Evolutionary conservation across 345 rosid species (phyloP).

Genomic region (Trapa incisa): DNA sequence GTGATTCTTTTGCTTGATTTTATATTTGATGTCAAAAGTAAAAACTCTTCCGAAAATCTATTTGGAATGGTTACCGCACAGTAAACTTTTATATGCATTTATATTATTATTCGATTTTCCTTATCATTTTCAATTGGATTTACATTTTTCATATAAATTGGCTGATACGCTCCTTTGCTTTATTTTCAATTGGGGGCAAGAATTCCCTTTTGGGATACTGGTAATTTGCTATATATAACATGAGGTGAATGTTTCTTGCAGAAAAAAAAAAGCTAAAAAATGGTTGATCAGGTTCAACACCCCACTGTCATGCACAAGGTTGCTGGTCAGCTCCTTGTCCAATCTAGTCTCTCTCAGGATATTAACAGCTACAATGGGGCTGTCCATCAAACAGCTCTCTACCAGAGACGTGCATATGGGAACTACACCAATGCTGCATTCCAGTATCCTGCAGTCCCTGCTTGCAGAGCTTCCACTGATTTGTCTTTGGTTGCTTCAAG

Average conservation of each 20-base stretch:
- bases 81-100: no score
- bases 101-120: not conserved
- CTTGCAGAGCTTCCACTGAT: conserved; percentile 19
- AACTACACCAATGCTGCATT: conserved; percentile 8
- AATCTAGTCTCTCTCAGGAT: conserved; percentile 33
- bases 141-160: no score
- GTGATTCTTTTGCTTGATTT: no score
- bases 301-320: conserved; percentile 57
- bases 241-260: conserved; percentile 10
- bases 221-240: no score
- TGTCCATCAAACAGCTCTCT: conserved; percentile 35
- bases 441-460: not conserved
- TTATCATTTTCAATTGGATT: no score
- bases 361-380: conserved; percentile 23
- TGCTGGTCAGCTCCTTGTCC: conserved; percentile 47
- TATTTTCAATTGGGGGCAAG: no score
- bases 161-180: no score
- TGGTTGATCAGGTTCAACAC: conserved; percentile 74
- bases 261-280: conserved; percentile 21
- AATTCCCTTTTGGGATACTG: no score
- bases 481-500: conserved; percentile 21
- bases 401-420: conserved; percentile 31
- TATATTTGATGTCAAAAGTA: no score
- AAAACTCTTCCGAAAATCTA: no score
- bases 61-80: no score